Conservation (phyloP, 2,329 filamentous ascomycete species). For the Arthroderma uncinatum region DNA sequence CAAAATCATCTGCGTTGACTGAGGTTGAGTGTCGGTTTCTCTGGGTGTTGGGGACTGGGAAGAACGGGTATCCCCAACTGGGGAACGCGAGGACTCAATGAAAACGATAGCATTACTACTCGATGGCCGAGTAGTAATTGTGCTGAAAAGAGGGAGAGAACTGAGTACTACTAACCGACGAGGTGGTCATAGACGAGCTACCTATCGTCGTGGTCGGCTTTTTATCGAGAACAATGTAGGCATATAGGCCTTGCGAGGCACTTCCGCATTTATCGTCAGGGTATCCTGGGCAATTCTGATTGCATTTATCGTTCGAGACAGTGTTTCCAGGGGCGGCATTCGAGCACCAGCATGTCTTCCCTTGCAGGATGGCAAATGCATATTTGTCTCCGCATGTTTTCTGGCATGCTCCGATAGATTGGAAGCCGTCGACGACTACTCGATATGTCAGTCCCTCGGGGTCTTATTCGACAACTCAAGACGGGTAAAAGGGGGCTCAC, state of each 20-base stretch:
- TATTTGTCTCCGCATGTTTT: constrained; percentile 31
- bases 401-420: constrained; percentile 38
- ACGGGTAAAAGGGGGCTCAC: constrained; percentile 22
- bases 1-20: constrained; percentile 7
- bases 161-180: constrained; percentile 13
- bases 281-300: constrained; percentile 37
- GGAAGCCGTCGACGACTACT: constrained; percentile 31
- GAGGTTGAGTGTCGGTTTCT: neutral
- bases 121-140: constrained; percentile 4
- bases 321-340: constrained; percentile 34
- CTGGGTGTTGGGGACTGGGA: neutral
- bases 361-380: constrained; percentile 38
- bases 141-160: constrained; percentile 6
- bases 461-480: neutral
- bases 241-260: constrained; percentile 29
- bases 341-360: constrained; percentile 40
- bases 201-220: constrained; percentile 21
- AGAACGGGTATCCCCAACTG: neutral
- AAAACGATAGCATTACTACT: constrained; percentile 1
- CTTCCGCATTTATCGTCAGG: constrained; percentile 37
- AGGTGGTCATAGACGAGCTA: constrained; percentile 12
- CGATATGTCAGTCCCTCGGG: neutral
- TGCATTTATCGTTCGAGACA: constrained; percentile 28
- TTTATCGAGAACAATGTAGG: constrained; percentile 31
- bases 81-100: neutral